Evolutionary conservation across 345 rosid species (phyloP), one percentile per base, ranked within the genome.

Genomic region (Eucalyptus curtisii): DNA sequence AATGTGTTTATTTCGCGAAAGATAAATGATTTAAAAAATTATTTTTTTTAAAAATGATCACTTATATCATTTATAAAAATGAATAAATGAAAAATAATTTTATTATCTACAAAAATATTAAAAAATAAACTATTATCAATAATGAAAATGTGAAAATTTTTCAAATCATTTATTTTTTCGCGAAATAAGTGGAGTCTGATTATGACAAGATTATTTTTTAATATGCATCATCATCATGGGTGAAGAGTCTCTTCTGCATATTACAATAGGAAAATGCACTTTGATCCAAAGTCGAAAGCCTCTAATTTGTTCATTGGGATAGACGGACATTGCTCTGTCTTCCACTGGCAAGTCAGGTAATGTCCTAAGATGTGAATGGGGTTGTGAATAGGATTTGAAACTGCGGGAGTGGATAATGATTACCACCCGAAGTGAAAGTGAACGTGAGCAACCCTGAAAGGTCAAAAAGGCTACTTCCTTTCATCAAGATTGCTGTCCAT

Each of bases 391-490:
- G 4, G 16, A 40, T 20, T 76, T 42, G 47, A 76, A 76, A 20
- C 76, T 40, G 84, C 14, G 47, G 42, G 30, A 40, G 9, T 76
- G 47, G 47, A 20, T 40, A 40, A 76, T 76, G 84, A 76, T 76
- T 40, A 40, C 84, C 22, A 2, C 30, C 84, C 5, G 10, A 22
- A 76, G 84, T 40, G 84, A 37, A 71, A 71, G 82, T 20, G 45
- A 10, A 71, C 25, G 82, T 20, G 82, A 37, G 25, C 45, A 5
- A 71, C 27, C 82, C 47, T 12, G 47, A 20, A 76, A 76, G 84
- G 84, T 76, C 84, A 76, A 76, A 76, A 76, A 76, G 84, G 30
- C 84, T 76, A 40, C 47, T 76, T 11, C 84, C 84, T 76, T 76
- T 76, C 84, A 76, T 76, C 47, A 40, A 12, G 84, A 76, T 37